phyloP scores from a whole-genome alignment of 441 rosid genomes.

The Codiaeum variegatum region DNA sequence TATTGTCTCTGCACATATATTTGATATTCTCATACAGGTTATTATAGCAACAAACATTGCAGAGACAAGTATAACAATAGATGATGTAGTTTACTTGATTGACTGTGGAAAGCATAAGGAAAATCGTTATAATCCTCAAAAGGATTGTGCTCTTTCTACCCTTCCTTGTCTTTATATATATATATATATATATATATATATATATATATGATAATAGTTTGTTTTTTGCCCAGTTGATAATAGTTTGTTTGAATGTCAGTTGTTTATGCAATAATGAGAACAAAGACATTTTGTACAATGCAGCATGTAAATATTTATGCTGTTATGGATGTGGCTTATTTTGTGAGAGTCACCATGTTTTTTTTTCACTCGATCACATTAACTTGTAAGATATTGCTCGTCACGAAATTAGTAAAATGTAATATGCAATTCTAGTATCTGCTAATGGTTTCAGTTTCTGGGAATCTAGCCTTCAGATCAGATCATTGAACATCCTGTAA shows the following conservation, averaged over 20 bases:
- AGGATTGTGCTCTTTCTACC: constrained; percentile 41
- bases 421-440: not conserved
- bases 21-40: constrained; percentile 43
- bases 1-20: not conserved
- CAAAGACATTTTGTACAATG: not conserved
- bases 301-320: not conserved
- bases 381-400: too few species aligned
- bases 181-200: too few species aligned
- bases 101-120: constrained; percentile 97
- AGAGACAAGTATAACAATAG: constrained; percentile 92
- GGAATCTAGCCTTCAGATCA: not conserved
- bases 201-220: not conserved
- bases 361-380: not conserved
- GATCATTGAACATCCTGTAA: not conserved
- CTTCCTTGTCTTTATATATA: too few species aligned
- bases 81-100: constrained; percentile 88
- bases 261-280: not conserved
- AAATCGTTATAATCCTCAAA: constrained; percentile 82
- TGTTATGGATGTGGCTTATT: not conserved
- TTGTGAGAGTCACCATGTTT: not conserved
- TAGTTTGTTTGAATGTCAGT: not conserved
- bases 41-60: constrained; percentile 91
- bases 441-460: not conserved
- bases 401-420: too few species aligned
- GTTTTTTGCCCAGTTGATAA: too few species aligned